These are phyloP conservation scores for Pisolithus orientalis DNA, from an alignment of 768 basidiomycete genomes.

Conservation along the genomic window DNA sequence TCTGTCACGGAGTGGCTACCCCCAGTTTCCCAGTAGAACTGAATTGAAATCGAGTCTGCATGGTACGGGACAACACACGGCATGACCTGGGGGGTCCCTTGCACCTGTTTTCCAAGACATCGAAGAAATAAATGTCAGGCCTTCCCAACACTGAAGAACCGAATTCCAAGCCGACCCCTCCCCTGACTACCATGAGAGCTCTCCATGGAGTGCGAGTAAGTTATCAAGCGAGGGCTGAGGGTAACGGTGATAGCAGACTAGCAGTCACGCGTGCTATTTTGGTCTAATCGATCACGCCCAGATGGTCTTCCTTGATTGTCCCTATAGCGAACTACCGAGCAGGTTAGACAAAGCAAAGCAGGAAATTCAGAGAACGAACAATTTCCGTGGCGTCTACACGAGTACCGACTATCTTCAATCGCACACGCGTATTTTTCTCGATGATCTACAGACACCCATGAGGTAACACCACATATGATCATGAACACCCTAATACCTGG, in stretches of 20 bases:
- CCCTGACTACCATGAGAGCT: no score
- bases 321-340: slow-evolving; percentile 86
- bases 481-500: slow-evolving; percentile 42
- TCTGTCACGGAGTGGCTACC: no score
- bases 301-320: slow-evolving; percentile 95
- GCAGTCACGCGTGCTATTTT: background rate
- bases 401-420: slow-evolving; percentile 97
- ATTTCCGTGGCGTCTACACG: slow-evolving; percentile 98
- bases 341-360: slow-evolving; percentile 1
- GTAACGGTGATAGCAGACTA: background rate
- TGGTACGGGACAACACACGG: no score
- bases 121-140: no score
- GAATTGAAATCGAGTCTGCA: no score
- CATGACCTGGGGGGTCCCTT: no score
- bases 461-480: background rate
- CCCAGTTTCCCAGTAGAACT: no score
- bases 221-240: background rate
- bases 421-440: slow-evolving; percentile 86
- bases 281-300: slow-evolving; percentile 79
- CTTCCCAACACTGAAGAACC: no score
- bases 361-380: slow-evolving; percentile 40
- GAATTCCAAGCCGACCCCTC: no score
- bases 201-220: background rate
- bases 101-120: no score
- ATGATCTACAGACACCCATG: slow-evolving; percentile 53